Base-by-base conservation (phyloP, 805 yeast genomes). In the Saccharomycopsis sp. region DNA sequence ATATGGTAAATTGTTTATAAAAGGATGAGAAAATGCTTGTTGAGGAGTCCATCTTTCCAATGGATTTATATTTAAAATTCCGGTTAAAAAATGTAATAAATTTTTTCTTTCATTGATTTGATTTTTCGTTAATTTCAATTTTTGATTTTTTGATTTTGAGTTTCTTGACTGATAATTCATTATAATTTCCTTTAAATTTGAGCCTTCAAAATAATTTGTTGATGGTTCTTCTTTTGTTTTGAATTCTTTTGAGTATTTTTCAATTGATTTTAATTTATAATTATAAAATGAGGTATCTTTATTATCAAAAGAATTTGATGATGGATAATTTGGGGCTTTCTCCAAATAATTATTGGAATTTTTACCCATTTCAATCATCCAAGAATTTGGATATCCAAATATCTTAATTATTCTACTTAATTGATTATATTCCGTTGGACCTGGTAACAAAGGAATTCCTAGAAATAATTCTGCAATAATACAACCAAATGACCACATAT, bases 351-450 rank as follows among this genome's bases (percentile, higher is more conserved):
- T 74, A 34, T 67, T 61, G 1, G 95, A 69, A 57, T 80, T 86
- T 49, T 85, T 80, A 21, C 97, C 98, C 76, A 84, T 86, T 48
- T 89, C 96, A 49, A 89, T 68, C 98, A 92, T 92, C 85, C 96
- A 94, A 19, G 79, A 64, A 9, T 96, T 96, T 19, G 98, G 98
- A 47, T 66, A 59, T 0, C 94, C 96, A 44, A 89, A 59, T 66
- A 87, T 81, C 32, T 80, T 79, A 3, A 80, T 74, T 29, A 92
- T 87, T 50, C 95, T 76, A 46, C 75, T 68, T 33, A 94, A 63
- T 59, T 89, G 96, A 56, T 89, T 87, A 59, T 79, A 92, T 59
- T 92, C 98, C 0, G 95, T 83, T 3, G 87, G 72, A 3, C 98
- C 98, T 0, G 98, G 96, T 52, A 89, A 86, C 50, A 89, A 67